phyloP scores from a whole-genome alignment of 306 rosid genomes.

The Datisca glomerata region DNA sequence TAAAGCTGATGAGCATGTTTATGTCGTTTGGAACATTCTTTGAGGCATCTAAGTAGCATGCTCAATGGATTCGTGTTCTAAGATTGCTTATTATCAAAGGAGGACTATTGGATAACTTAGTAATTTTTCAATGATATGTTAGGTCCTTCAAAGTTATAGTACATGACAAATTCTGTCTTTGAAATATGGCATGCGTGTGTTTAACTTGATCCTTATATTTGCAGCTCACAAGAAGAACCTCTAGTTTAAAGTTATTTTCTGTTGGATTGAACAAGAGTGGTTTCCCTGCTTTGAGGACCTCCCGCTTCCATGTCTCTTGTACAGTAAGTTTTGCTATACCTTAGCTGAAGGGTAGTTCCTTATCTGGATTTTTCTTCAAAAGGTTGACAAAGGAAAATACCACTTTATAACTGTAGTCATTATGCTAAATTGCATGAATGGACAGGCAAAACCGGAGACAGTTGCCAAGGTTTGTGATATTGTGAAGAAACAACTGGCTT shows the following conservation, averaged over 20 bases:
- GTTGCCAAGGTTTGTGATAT: conserved; percentile 27
- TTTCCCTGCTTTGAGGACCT: conserved; percentile 34
- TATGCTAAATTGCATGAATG: background rate
- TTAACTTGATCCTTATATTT: background rate
- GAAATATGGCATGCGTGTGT: too few species aligned
- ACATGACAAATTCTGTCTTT: too few species aligned
- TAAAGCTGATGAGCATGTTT: too few species aligned
- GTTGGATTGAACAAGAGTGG: conserved; percentile 21
- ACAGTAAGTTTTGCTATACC: conserved; percentile 25
- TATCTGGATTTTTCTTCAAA: too few species aligned
- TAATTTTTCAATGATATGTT: too few species aligned
- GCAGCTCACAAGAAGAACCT: conserved; percentile 24
- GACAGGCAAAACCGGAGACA: conserved; percentile 30
- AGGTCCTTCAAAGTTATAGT: too few species aligned
- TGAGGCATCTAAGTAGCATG: too few species aligned
- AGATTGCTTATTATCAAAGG: too few species aligned
- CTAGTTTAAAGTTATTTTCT: conserved; percentile 19
- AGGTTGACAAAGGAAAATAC: too few species aligned
- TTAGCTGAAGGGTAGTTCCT: background rate
- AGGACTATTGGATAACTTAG: too few species aligned
- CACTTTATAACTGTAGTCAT: background rate
- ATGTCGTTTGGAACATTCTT: too few species aligned
- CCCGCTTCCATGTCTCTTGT: conserved; percentile 33
- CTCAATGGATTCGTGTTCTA: too few species aligned
- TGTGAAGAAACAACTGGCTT: conserved; percentile 37